These are phyloP conservation scores for Bipolaris victoriae DNA, from an alignment of 2,329 filamentous ascomycete species.

Conservation along the genomic window DNA sequence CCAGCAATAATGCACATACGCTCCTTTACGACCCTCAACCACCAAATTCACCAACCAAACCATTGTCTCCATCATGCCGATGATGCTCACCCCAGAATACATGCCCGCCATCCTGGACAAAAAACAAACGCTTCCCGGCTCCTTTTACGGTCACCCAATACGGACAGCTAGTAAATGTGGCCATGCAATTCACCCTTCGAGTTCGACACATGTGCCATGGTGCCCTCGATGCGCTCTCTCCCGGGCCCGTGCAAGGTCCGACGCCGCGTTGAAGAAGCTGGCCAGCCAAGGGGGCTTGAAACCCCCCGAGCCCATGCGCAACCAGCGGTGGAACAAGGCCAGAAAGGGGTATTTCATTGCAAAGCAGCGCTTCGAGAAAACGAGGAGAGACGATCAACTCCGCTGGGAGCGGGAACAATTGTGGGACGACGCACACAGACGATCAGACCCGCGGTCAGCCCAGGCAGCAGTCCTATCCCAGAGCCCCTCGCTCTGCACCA, in stretches of 20 bases:
- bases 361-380: constrained; percentile 18
- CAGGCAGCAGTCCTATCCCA: constrained; percentile 18
- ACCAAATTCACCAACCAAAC: constrained; percentile 16
- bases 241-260: constrained; percentile 21
- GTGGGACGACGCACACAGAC: constrained; percentile 30
- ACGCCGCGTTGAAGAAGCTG: constrained; percentile 20
- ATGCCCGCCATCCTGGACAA: constrained; percentile 2
- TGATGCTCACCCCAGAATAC: constrained; percentile 11
- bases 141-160: constrained; percentile 17
- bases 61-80: constrained; percentile 14
- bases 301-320: constrained; percentile 18
- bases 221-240: constrained; percentile 28
- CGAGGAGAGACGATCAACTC: constrained; percentile 22
- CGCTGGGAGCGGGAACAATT: constrained; percentile 30
- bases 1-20: constrained; percentile 20
- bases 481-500: constrained; percentile 12
- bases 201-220: constrained; percentile 21
- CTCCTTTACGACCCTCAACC: constrained; percentile 15
- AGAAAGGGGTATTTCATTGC: constrained; percentile 25
- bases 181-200: constrained; percentile 32
- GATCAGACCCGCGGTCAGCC: not conserved
- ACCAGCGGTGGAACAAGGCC: constrained; percentile 28
- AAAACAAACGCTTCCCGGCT: constrained; percentile 4
- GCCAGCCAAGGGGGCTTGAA: constrained; percentile 22
- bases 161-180: constrained; percentile 28